A percentile compares a stretch with the other conserved stretches of the same genome.
Evolutionary conservation across 108 stramenopile species (phyloP).

Genomic region (Cyclotella cryptica): DNA sequence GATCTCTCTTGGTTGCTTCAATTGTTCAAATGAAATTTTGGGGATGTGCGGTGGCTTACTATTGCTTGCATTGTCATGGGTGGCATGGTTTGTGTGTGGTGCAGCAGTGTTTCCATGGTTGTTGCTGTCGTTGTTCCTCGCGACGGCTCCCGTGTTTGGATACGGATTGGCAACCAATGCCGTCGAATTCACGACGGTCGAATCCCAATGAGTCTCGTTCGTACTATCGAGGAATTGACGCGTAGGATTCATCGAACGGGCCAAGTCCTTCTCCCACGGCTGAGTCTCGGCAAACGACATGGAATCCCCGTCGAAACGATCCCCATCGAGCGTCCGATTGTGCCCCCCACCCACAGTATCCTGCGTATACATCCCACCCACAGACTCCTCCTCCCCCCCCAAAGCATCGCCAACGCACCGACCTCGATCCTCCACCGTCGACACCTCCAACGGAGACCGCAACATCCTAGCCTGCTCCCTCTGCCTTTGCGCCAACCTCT

Average conservation of each 20-base stretch:
- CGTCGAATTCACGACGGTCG: no score
- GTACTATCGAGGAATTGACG: slow-evolving; percentile 5
- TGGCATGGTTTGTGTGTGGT: background rate
- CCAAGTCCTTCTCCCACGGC: slow-evolving; percentile 40
- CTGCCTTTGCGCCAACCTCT: slow-evolving; percentile 30
- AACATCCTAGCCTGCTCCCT: slow-evolving; percentile 7
- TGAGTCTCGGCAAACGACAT: slow-evolving; percentile 30
- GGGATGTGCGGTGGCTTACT: background rate
- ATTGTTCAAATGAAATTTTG: slow-evolving; percentile 11
- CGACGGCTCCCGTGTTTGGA: background rate
- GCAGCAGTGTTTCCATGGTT: slow-evolving; percentile 8
- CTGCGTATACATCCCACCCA: background rate
- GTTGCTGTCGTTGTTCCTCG: slow-evolving; percentile 15
- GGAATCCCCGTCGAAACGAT: background rate
- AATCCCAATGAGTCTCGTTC: background rate
- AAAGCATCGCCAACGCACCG: background rate
- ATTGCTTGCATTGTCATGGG: background rate
- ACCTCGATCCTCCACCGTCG: background rate
- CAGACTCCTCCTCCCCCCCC: no score
- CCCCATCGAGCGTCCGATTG: slow-evolving; percentile 4
- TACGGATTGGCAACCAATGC: slow-evolving; percentile 15
- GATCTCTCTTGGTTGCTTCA: background rate
- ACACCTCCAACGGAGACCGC: background rate
- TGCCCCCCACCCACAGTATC: background rate
- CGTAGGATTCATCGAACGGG: background rate